phyloP scores from a whole-genome alignment of 768 basidiomycete genomes.

The Neoboletus magnificus region DNA sequence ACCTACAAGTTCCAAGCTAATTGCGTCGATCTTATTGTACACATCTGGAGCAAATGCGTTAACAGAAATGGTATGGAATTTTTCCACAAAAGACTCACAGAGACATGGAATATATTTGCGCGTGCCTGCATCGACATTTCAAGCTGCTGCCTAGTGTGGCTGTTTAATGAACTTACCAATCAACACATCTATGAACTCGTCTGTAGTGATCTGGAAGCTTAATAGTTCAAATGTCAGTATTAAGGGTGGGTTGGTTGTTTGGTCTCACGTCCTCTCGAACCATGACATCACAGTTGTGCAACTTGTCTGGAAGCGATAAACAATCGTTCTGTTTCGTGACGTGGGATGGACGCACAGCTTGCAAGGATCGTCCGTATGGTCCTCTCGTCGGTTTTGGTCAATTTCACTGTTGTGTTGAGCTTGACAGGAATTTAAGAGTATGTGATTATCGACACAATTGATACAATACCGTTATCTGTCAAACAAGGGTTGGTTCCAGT shows the following conservation, averaged over 20 bases:
- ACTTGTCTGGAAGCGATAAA: constrained; percentile 55
- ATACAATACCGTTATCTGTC: constrained; percentile 62
- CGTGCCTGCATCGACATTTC: constrained; percentile 51
- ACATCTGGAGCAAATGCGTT: constrained; percentile 55
- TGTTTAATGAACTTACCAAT: constrained; percentile 53
- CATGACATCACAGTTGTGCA: constrained; percentile 97
- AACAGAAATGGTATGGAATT: background rate
- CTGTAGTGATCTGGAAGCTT: constrained; percentile 72
- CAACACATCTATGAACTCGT: constrained; percentile 98
- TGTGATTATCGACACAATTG: background rate
- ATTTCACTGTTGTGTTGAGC: constrained; percentile 88
- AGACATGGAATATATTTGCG: constrained; percentile 95
- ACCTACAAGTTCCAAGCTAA: constrained; percentile 65
- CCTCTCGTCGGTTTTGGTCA: constrained; percentile 93
- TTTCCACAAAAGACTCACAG: constrained; percentile 46
- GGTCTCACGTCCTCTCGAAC: constrained; percentile 87
- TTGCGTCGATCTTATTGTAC: constrained; percentile 95
- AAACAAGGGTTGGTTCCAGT: background rate
- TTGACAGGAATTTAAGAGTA: constrained; percentile 24
- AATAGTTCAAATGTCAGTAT: background rate
- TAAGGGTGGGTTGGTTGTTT: background rate
- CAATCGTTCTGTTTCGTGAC: background rate
- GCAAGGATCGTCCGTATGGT: constrained; percentile 92
- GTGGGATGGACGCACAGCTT: constrained; percentile 53
- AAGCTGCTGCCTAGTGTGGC: background rate